These are phyloP conservation scores for Dichotomocladium elegans DNA, from an alignment of 371 early-diverging fungal genomes.

Conservation along the genomic window DNA sequence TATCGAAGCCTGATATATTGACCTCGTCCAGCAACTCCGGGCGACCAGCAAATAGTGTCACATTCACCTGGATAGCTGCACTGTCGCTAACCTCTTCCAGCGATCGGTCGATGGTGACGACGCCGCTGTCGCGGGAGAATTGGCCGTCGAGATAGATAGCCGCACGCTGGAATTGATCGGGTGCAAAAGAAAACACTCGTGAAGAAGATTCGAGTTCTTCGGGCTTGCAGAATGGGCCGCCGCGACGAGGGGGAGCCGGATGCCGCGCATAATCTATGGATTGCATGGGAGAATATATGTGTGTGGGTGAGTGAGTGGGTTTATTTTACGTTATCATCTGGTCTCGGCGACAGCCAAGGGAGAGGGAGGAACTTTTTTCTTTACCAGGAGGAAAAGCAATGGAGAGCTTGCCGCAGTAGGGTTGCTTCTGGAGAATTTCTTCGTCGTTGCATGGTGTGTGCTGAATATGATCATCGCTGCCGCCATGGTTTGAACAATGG, in stretches of 20 bases:
- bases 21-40: conserved; percentile 4
- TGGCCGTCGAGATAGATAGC: conserved; percentile 10
- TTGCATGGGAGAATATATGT: no score
- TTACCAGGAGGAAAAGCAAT: conserved; percentile 4
- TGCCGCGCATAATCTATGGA: conserved; percentile 8
- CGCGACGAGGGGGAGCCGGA: conserved; percentile 9
- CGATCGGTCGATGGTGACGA: neutral
- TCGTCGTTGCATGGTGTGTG: neutral
- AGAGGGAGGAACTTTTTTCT: neutral
- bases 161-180: conserved; percentile 11
- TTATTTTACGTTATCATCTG: no score
- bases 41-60: conserved; percentile 6
- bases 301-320: no score
- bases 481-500: no score
- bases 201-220: neutral
- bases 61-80: conserved; percentile 7
- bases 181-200: conserved; percentile 8
- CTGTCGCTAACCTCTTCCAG: no score
- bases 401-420: neutral
- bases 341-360: no score
- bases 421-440: neutral
- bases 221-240: conserved; percentile 5
- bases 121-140: conserved; percentile 3
- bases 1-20: conserved; percentile 10
- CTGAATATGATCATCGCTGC: neutral